Percentiles rank a stretch among this genome's conserved stretches.
Conservation (phyloP, 768 basidiomycete species). For the Leccinum ochraceum region DNA sequence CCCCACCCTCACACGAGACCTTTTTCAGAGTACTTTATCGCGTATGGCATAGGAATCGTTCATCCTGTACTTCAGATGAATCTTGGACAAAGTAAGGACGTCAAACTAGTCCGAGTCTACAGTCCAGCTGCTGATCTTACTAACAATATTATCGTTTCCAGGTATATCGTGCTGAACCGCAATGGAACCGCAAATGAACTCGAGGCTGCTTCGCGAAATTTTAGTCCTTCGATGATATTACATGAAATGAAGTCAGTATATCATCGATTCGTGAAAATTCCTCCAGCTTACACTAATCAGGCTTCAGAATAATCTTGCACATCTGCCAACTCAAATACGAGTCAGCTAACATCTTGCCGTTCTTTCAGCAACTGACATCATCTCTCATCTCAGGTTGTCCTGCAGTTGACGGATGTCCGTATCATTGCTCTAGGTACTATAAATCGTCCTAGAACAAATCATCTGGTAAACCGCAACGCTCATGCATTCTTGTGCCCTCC, state of each 20-base stretch:
- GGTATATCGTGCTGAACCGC: constrained; percentile 75
- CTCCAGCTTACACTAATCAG: constrained; percentile 36
- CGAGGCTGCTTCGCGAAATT: constrained; percentile 65
- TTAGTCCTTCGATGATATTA: constrained; percentile 66
- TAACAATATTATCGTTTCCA: constrained; percentile 24
- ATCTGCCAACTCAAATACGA: constrained; percentile 65
- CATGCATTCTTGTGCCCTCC: constrained; percentile 68
- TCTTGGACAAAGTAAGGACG: constrained; percentile 73
- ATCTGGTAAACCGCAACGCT: constrained; percentile 70
- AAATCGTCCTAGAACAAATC: constrained; percentile 53
- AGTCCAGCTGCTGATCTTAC: constrained; percentile 1
- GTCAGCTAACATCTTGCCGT: constrained; percentile 41
- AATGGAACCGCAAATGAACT: constrained; percentile 75
- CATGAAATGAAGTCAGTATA: constrained; percentile 70
- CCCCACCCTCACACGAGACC: constrained; percentile 13
- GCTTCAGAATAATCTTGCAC: constrained; percentile 65
- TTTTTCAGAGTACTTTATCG: constrained; percentile 55
- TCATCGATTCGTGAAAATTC: background rate
- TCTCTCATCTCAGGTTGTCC: constrained; percentile 50
- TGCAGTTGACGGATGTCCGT: constrained; percentile 70
- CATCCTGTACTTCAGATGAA: constrained; percentile 76
- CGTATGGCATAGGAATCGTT: constrained; percentile 67
- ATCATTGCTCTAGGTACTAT: constrained; percentile 72
- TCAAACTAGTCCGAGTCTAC: background rate
- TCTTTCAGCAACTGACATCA: constrained; percentile 9